These are phyloP conservation scores for Rhodotorula sp. DNA, from an alignment of 1,284 basidiomycete genomes.

Conservation along the genomic window DNA sequence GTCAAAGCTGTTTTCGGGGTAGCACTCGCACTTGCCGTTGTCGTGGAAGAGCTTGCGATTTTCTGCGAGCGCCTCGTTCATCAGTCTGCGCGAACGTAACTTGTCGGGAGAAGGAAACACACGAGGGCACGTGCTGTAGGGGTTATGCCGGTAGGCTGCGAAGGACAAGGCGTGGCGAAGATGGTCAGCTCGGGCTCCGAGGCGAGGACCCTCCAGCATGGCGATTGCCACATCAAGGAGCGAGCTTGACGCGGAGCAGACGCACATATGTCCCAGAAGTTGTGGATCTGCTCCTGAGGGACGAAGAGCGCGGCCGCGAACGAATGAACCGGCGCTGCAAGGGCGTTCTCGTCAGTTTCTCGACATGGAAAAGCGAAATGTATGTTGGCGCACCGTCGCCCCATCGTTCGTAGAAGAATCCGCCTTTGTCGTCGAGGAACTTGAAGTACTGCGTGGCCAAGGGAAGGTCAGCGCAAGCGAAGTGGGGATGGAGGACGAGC, in stretches of 20 bases:
- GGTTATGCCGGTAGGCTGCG: conserved; percentile 15
- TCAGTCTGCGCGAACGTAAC: too few relatives aligned
- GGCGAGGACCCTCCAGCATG: too few relatives aligned
- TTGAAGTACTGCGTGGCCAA: conserved; percentile 59
- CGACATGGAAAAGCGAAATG: too few relatives aligned
- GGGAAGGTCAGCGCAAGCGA: background rate
- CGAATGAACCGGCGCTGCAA: conserved; percentile 70
- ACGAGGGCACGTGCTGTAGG: conserved; percentile 14
- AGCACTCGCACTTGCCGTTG: conserved; percentile 58
- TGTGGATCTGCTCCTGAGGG: conserved; percentile 69
- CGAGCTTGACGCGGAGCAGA: conserved; percentile 61
- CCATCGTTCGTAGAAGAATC: conserved; percentile 79
- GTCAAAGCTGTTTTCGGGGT: conserved; percentile 41
- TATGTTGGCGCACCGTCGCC: conserved; percentile 58
- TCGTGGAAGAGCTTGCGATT: conserved; percentile 49
- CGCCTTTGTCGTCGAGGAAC: conserved; percentile 72
- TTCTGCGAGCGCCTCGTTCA: background rate
- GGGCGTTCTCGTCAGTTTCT: too few relatives aligned
- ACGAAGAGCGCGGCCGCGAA: conserved; percentile 73
- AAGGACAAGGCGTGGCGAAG: too few relatives aligned
- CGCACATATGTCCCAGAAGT: conserved; percentile 61
- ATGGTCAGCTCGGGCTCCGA: too few relatives aligned
- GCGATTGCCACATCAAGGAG: background rate
- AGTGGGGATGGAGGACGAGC: background rate
- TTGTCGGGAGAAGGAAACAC: background rate